Base-by-base conservation (phyloP, 1,284 basidiomycete genomes). In the Coniferiporia weirii region DNA sequence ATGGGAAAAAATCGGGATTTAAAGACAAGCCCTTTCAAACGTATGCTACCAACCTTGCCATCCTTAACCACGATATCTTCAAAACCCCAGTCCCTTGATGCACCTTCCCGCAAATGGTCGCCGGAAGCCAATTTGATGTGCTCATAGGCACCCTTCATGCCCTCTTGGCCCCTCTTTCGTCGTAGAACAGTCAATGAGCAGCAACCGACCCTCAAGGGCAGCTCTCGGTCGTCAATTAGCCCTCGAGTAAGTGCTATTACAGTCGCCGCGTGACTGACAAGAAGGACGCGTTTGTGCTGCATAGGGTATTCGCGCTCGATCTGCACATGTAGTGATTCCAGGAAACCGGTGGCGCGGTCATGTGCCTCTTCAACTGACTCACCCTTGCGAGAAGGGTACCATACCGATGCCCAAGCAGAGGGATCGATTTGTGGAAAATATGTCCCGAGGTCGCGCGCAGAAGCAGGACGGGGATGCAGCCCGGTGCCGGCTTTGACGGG, bases 221-320 rank as follows among this genome's bases (percentile, higher is more conserved):
- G 57, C 0, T 70, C 68, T 32, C 74, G 73, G 52, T 85, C 76
- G 0, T 79, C 82, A 4, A 83, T 63, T 43, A 94, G 76, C 44
- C 76, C 81, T 56, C 85, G 76, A 4, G 80, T 80, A 47, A 95
- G 78, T 2, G 85, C 83, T 63, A 92, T 91, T 61, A 79, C 76
- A 4, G 90, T 87, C 13, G 91, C 92, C 0, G 92, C 92, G 69
- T 95, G 92, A 60, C 82, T 85, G 63, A 92, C 78, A 32, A 95
- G 71, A 40, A 94, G 68, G 12, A 93, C 74, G 6, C 79, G 74
- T 60, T 69, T 73, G 64, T 81, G 74, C 69, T 76, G 65, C 65
- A 69, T 65, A 62, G 72, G 70, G 51, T 77, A 75, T 12, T 73
- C 72, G 19, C 71, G 73, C 62, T 83, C 78, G 38, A 85, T 65